phyloP scores from a whole-genome alignment of 805 yeast genomes.

The Candida endomychidarum region DNA sequence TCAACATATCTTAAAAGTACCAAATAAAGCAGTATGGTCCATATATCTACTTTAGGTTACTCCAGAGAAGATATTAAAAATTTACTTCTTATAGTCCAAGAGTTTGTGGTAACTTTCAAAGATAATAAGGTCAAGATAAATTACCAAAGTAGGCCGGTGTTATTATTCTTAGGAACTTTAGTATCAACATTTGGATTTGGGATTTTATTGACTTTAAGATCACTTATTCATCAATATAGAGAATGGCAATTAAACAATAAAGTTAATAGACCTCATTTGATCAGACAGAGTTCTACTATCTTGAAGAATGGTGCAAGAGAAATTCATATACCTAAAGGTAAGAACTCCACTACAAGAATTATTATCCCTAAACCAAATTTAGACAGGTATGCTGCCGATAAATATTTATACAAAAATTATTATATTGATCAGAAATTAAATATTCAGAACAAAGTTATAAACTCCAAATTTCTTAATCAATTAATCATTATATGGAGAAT shows the following conservation, averaged over 20 bases:
- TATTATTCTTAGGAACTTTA: slow-evolving; percentile 40
- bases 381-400: slow-evolving; percentile 57
- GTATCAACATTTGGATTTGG: slow-evolving; percentile 43
- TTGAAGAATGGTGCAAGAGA: slow-evolving; percentile 46
- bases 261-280: slow-evolving; percentile 34
- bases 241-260: slow-evolving; percentile 27
- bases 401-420: slow-evolving; percentile 51
- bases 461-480: slow-evolving; percentile 71
- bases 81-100: slow-evolving; percentile 32
- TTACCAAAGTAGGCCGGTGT: slow-evolving; percentile 43
- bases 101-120: slow-evolving; percentile 34
- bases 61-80: slow-evolving; percentile 34
- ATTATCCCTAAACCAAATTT: slow-evolving; percentile 47
- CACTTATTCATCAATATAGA: slow-evolving; percentile 28
- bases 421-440: slow-evolving; percentile 31
- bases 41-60: slow-evolving; percentile 34
- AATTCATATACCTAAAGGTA: slow-evolving; percentile 49
- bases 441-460: slow-evolving; percentile 35
- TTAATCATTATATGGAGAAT: slow-evolving; percentile 75
- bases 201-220: slow-evolving; percentile 30
- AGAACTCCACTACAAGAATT: slow-evolving; percentile 36
- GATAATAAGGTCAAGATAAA: slow-evolving; percentile 39
- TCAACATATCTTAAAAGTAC: too few species aligned
- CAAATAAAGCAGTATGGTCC: slow-evolving; percentile 27
- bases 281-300: slow-evolving; percentile 43